A percentile compares a stretch with the other conserved stretches of the same genome.
Evolutionary conservation across 176 grass and related monocot genomes (phyloP).

Genomic region (Neostapfia colusana): DNA sequence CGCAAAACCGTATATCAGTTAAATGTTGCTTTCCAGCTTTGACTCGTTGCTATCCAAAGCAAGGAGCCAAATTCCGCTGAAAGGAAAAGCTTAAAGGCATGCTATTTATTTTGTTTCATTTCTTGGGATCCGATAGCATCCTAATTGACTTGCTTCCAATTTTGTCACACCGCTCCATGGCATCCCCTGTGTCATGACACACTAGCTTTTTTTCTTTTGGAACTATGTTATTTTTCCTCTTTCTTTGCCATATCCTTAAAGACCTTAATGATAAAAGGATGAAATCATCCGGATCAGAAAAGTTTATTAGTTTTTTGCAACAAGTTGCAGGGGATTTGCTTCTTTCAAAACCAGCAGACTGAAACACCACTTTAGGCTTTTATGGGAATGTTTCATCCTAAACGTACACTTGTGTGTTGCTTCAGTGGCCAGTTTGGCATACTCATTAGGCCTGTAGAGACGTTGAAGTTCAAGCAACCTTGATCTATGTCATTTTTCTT

Average conservation of each 20-base stretch:
- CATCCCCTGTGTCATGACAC: not conserved
- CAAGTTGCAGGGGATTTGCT: not conserved
- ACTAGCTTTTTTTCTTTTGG: not conserved
- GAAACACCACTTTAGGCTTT: not conserved
- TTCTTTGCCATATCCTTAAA: not conserved
- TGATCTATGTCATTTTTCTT: not conserved
- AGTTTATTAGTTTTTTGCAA: slow-evolving; percentile 23
- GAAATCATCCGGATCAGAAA: not conserved
- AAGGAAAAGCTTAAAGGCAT: not conserved
- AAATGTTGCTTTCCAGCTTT: slow-evolving; percentile 39
- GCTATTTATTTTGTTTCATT: not conserved
- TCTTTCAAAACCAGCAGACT: not conserved
- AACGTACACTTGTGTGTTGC: not conserved
- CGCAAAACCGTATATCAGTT: not conserved
- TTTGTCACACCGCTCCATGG: not conserved
- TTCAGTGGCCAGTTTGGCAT: not conserved
- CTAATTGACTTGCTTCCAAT: not conserved
- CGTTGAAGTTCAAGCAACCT: not conserved
- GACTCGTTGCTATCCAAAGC: not conserved
- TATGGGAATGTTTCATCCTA: not conserved
- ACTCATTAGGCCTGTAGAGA: no score
- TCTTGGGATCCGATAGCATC: slow-evolving; percentile 26
- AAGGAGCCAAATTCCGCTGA: not conserved
- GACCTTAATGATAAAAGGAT: not conserved
- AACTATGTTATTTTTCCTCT: no score